These are phyloP conservation scores for Eutypella sp. DNA, from an alignment of 2,329 filamentous ascomycete species.

Conservation along the genomic window DNA sequence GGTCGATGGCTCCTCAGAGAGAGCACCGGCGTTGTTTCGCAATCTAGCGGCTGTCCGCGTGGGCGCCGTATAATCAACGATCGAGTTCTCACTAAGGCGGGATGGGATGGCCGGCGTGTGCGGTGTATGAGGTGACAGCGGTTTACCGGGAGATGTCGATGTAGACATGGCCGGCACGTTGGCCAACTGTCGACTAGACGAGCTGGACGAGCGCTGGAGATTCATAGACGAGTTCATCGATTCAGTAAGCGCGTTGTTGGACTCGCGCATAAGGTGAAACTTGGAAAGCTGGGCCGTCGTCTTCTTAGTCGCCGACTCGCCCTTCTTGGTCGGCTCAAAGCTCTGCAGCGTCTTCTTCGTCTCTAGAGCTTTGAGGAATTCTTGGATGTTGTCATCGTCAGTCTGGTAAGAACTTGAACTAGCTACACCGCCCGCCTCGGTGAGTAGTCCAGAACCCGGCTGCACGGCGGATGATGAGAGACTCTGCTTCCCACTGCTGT, in stretches of 20 bases:
- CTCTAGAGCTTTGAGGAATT: constrained; percentile 86
- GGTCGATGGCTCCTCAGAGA: constrained; percentile 30
- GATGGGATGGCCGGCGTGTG: constrained; percentile 93
- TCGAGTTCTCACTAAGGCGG: constrained; percentile 85
- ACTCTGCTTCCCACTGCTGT: constrained; percentile 76
- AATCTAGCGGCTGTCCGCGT: constrained; percentile 21
- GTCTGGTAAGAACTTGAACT: constrained; percentile 63
- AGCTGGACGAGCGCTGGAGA: constrained; percentile 75
- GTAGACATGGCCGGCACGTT: constrained; percentile 69
- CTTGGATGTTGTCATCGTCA: constrained; percentile 89
- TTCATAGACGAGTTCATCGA: constrained; percentile 89
- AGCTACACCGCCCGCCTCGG: constrained; percentile 62
- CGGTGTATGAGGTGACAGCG: constrained; percentile 82
- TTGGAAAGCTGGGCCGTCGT: constrained; percentile 77
- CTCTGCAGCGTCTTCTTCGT: constrained; percentile 80
- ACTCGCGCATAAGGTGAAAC: constrained; percentile 85
- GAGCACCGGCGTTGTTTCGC: constrained; percentile 20
- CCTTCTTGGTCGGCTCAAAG: constrained; percentile 63
- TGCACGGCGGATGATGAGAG: constrained; percentile 63
- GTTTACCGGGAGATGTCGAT: constrained; percentile 85
- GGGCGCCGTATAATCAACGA: constrained; percentile 57
- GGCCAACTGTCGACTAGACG: constrained; percentile 57
- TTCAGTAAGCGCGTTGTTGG: constrained; percentile 82
- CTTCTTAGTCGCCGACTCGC: constrained; percentile 66
- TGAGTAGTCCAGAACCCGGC: constrained; percentile 74